Evolutionary conservation across 208 protist species (phyloP), one percentile per base, ranked within the genome.

Genomic region (Novymonas esmeraldas): DNA sequence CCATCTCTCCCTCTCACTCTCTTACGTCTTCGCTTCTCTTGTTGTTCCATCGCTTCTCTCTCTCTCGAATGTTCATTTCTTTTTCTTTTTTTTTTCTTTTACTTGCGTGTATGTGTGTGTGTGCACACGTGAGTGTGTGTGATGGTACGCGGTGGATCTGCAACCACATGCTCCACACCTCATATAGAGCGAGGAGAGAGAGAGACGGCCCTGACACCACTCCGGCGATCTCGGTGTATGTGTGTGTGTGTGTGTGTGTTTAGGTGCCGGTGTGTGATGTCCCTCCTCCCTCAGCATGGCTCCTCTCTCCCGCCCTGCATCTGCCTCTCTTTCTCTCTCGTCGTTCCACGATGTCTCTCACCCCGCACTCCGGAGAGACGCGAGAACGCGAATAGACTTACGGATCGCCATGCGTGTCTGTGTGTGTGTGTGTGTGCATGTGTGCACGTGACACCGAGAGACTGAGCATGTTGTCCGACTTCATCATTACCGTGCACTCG

Each of bases 31-130:
- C 22, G 6, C 28, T 1, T 11, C 10, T 50, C 2, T 24, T 22
- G 22, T n/a, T 29, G 20, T 28, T 29, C 3, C 45, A 11, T 50
- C 41, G 24, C 16, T 45, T 63, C 52, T 50, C 44, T 68, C 28
- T 24, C 6, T 59, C 45, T 36, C 28, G 28, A 48, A 14, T 42
- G 24, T 36, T 64, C 7, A 34, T 24, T 65, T 73, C 7, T 10
- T 62, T 50, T 46, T 24, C 20, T 6, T 22, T 10, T 48, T 6
- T 50, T 1, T 11, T 10, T 50, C 2, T 24, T 22, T 50, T n/a
- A 18, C 45, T 28, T 29, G 10, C 45, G 22, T 50, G n/a, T 11
- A 11, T 3, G 20, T 50, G 20, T 11, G 16, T n/a, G 22, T 22
- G 20, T 13, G 22, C 14, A 16, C 28, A 16, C 9, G 45, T 51